Evolutionary conservation across 1,139 yeast genomes (phyloP).

Genomic region (Diutina scorzettiae): DNA sequence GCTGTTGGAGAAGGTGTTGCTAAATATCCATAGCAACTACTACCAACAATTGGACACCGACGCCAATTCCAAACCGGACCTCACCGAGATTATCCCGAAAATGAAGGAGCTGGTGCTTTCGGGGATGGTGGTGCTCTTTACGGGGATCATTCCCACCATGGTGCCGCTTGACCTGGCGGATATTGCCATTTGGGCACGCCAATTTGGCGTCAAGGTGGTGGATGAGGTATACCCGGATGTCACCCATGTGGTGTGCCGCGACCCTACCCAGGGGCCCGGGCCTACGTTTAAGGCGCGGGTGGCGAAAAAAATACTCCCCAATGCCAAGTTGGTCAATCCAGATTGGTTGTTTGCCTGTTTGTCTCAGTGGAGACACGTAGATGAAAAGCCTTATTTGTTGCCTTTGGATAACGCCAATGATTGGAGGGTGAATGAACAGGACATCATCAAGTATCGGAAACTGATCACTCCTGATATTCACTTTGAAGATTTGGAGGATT

Average conservation of each 20-base stretch:
- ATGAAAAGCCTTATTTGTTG: slow-evolving; percentile 49
- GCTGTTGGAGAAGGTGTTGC: slow-evolving; percentile 51
- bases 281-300: slow-evolving; percentile 64
- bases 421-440: slow-evolving; percentile 31
- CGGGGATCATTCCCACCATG: slow-evolving; percentile 80
- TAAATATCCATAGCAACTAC: slow-evolving; percentile 53
- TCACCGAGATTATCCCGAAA: slow-evolving; percentile 56
- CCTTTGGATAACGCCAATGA: slow-evolving; percentile 23
- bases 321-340: slow-evolving; percentile 74
- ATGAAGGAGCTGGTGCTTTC: slow-evolving; percentile 58
- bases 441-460: slow-evolving; percentile 31
- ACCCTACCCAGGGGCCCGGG: slow-evolving; percentile 29
- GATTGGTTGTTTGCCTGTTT: slow-evolving; percentile 89
- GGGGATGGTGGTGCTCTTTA: slow-evolving; percentile 63
- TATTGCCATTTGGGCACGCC: slow-evolving; percentile 83
- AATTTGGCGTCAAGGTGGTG: slow-evolving; percentile 83
- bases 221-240: slow-evolving; percentile 58
- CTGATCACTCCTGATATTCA: slow-evolving; percentile 15
- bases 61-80: slow-evolving; percentile 32
- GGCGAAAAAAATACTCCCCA: slow-evolving; percentile 51
- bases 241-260: slow-evolving; percentile 79
- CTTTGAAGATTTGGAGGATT: slow-evolving; percentile 40
- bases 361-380: slow-evolving; percentile 62
- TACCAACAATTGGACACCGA: slow-evolving; percentile 29
- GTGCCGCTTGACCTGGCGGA: slow-evolving; percentile 60